Conservation (phyloP, 306 rosid genomes). For the Ceratonia siliqua region DNA sequence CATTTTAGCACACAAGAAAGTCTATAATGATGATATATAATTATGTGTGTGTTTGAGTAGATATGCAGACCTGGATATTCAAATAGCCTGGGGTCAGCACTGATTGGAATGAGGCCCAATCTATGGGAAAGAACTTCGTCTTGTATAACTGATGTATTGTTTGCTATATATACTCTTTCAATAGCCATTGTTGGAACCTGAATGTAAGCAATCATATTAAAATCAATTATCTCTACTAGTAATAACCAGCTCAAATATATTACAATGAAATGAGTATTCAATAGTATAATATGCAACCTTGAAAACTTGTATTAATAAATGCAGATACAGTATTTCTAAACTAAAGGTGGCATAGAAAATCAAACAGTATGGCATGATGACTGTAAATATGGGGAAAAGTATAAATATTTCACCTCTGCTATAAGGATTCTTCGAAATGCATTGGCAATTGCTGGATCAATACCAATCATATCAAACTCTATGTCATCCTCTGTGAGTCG, state of each 20-base stretch:
- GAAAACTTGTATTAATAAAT: not conserved
- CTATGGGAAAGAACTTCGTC: conserved; percentile 98
- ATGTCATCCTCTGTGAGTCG: conserved; percentile 55
- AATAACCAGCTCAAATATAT: conserved; percentile 12
- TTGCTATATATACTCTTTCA: conserved; percentile 84
- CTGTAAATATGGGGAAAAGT: not conserved
- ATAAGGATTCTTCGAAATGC: conserved; percentile 94
- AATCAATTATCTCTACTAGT: conserved; percentile 19
- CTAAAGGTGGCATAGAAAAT: not conserved
- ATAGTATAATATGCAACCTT: not conserved
- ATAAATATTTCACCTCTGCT: conserved; percentile 65
- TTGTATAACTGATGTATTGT: conserved; percentile 82
- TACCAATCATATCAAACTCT: conserved; percentile 94
- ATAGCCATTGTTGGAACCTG: conserved; percentile 99
- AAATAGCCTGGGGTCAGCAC: conserved; percentile 86
- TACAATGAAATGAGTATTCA: not conserved
- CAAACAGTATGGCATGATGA: not conserved
- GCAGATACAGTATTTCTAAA: not conserved
- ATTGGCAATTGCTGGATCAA: conserved; percentile 91
- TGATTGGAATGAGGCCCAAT: conserved; percentile 88
- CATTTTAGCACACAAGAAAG: conserved; percentile 13
- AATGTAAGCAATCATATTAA: conserved; percentile 14
- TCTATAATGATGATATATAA: conserved; percentile 28
- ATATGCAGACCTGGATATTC: conserved; percentile 73
- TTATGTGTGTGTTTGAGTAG: not conserved